These are phyloP conservation scores for Tolypocladium guangdongense DNA, from an alignment of 2,329 filamentous ascomycete genomes.

Conservation along the genomic window DNA sequence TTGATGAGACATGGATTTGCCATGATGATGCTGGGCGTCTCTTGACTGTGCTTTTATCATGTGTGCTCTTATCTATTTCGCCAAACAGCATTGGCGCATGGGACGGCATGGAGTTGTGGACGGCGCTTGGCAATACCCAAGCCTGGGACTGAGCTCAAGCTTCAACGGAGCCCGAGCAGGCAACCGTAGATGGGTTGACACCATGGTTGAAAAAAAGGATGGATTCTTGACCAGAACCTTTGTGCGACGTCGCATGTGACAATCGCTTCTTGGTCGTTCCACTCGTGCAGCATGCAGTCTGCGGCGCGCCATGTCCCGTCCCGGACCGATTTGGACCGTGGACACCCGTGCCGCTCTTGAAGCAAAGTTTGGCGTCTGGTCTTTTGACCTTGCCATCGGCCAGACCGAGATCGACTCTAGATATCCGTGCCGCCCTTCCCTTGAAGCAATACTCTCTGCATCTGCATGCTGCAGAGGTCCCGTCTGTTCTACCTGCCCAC, in stretches of 20 bases:
- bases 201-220: constrained; percentile 2
- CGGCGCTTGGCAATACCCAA: neutral
- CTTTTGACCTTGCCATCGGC: neutral
- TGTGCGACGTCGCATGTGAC: neutral
- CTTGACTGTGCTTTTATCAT: constrained; percentile 1
- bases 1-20: constrained; percentile 5
- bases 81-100: constrained; percentile 11
- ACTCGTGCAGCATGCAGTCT: neutral
- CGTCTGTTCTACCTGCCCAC: neutral
- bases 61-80: neutral
- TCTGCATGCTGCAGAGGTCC: neutral
- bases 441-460: neutral
- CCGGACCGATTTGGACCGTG: neutral
- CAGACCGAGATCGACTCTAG: neutral
- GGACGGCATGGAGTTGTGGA: constrained; percentile 7
- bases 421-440: neutral
- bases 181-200: constrained; percentile 5
- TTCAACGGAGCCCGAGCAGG: neutral
- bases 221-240: neutral
- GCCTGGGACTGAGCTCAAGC: neutral
- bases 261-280: neutral
- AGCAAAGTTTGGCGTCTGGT: neutral
- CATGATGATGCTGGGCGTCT: constrained; percentile 3
- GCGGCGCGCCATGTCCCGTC: neutral
- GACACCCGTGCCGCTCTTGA: neutral